Percentiles rank a stretch among this genome's conserved stretches.
phyloP scores from a whole-genome alignment of 768 basidiomycete genomes.

The Podaxis carcinomalis region DNA sequence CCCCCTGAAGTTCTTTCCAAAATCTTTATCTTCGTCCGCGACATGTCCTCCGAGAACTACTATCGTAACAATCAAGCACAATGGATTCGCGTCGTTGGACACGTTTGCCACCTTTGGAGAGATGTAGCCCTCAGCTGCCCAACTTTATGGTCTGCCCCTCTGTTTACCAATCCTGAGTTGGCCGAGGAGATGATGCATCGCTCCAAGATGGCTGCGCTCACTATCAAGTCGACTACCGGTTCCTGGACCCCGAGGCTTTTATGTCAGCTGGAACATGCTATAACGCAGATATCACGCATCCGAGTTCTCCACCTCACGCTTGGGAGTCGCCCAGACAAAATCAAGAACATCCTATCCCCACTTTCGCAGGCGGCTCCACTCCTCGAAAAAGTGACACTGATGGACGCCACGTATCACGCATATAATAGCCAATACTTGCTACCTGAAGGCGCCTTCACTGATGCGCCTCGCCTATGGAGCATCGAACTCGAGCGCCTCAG shows the following conservation, averaged over 20 bases:
- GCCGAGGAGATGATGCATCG: constrained; percentile 39
- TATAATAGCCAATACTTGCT: not conserved
- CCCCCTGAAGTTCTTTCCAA: constrained; percentile 38
- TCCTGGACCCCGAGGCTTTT: constrained; percentile 21
- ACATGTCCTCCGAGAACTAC: not conserved
- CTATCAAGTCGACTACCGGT: constrained; percentile 20
- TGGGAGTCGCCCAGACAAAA: not conserved
- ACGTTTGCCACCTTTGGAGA: constrained; percentile 41
- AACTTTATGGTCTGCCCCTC: constrained; percentile 34
- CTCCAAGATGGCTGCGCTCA: constrained; percentile 36
- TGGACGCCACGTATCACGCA: not conserved
- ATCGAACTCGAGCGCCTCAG: constrained; percentile 1
- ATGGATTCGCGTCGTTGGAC: constrained; percentile 33
- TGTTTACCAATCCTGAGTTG: constrained; percentile 30
- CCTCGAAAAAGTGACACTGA: not conserved
- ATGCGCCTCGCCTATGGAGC: constrained; percentile 1
- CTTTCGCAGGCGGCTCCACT: not conserved
- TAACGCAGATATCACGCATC: constrained; percentile 27
- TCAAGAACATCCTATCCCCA: not conserved
- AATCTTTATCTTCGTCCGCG: constrained; percentile 29
- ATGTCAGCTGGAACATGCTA: constrained; percentile 16
- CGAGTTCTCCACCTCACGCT: constrained; percentile 27
- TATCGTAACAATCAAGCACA: constrained; percentile 11
- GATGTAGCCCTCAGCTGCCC: constrained; percentile 36
- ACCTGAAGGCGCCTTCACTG: not conserved